Evolutionary conservation across 2,329 filamentous ascomycete genomes (phyloP).

Genomic region (Pseudogymnoascus sp.): DNA sequence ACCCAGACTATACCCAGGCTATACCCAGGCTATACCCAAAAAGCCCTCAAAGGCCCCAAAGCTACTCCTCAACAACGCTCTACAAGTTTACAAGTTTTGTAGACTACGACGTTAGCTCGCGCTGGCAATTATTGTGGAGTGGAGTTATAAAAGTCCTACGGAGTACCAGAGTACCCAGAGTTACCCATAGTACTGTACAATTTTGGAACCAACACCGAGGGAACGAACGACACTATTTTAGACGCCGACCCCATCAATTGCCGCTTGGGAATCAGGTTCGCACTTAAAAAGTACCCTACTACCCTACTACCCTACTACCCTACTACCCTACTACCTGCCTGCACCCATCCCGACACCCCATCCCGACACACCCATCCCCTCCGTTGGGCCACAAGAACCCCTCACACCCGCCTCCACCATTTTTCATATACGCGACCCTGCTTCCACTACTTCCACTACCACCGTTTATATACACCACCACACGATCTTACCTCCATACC

Average conservation of each 20-base stretch:
- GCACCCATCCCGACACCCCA: background rate
- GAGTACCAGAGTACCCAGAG: background rate
- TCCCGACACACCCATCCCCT: background rate
- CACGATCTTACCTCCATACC: background rate
- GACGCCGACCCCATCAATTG: slow-evolving; percentile 9
- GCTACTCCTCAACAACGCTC: background rate
- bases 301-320: background rate
- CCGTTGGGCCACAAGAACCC: slow-evolving; percentile 6
- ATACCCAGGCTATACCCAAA: background rate
- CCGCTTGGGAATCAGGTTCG: slow-evolving; percentile 8
- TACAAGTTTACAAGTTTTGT: background rate
- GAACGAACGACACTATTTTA: slow-evolving; percentile 5
- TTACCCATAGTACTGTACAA: background rate
- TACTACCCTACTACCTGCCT: background rate
- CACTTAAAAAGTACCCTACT: slow-evolving; percentile 1
- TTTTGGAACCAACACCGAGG: background rate
- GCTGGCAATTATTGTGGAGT: background rate
- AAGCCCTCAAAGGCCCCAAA: background rate
- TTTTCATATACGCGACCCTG: slow-evolving; percentile 4
- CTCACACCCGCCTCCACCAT: slow-evolving; percentile 3
- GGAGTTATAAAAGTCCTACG: background rate
- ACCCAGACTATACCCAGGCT: background rate
- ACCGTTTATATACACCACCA: background rate
- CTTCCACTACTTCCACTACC: background rate
- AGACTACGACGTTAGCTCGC: background rate